Base-by-base conservation (phyloP, 441 rosid genomes). In the Brassica hybrid region DNA sequence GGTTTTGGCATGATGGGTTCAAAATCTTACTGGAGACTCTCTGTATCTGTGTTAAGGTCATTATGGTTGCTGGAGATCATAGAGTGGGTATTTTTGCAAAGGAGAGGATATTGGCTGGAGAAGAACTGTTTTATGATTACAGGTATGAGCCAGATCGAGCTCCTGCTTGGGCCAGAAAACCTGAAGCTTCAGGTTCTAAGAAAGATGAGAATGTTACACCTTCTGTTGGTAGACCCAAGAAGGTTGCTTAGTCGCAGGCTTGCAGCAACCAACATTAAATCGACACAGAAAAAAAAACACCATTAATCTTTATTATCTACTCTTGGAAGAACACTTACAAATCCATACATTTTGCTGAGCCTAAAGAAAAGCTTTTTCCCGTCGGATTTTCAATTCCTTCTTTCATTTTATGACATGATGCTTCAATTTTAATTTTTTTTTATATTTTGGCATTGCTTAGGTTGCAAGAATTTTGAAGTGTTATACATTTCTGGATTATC, bases 11-110 rank as follows among this genome's bases (percentile, higher is more conserved):
- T 25, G 36, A 32, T 25, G 12, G 36, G 50, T 32, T n/a, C 34
- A 58, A 11, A 38, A 36, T 34, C 65, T 71, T 21, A 59, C 3
- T 79, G 65, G 88, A 19, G 38, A 67, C 1, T 69, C 4, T 18
- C 2, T 70, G 36, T 54, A 27, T 73, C 43, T 59, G 32, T 75
- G 18, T 45, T 7, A 86, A 96, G 99, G 99, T 94, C 54, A 91
- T 96, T 41, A 96, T 96, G 98, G 99, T 94, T 34, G 98, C 94
- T 18, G 97, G 99, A 82, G 99, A 96, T 84, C 99, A 94, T 27
- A 83, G 98, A 27, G 99, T 92, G 32, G 98, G 99, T 52, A 94
- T 96, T 65, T 96, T 96, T 36, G 99, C 99, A 76, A 94, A 94
- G 77, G 99, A 94, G 84, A 82, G 97, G 75, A 96, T 96, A 54